Evolutionary conservation across 345 rosid genomes (phyloP).

Genomic region (Euclidium syriacum): DNA sequence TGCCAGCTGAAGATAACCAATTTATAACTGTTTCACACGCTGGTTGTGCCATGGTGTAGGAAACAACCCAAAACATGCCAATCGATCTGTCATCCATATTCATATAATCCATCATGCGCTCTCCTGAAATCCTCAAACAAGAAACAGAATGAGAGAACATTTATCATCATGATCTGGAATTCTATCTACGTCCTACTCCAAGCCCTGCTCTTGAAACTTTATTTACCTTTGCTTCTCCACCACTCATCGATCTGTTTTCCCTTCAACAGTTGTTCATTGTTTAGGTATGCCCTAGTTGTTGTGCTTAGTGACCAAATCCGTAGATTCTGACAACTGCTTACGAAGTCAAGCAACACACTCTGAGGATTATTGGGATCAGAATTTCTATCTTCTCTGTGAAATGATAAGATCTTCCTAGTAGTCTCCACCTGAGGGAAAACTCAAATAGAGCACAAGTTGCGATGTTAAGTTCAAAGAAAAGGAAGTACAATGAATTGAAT

Average conservation of each 20-base stretch:
- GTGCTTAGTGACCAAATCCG: constrained; percentile 92
- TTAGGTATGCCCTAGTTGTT: constrained; percentile 78
- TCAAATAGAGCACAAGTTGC: constrained; percentile 23
- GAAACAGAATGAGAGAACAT: constrained; percentile 15
- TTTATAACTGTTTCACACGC: constrained; percentile 76
- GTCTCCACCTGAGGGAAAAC: constrained; percentile 75
- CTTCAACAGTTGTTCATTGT: constrained; percentile 84
- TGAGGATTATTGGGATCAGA: constrained; percentile 91
- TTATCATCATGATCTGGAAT: not conserved
- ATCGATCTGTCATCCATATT: constrained; percentile 94
- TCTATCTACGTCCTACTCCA: not conserved
- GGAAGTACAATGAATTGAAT: not conserved
- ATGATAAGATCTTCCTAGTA: constrained; percentile 77
- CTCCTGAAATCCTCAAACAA: constrained; percentile 51
- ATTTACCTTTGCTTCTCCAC: constrained; percentile 95
- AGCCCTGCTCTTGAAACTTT: constrained; percentile 2
- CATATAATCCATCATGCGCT: constrained; percentile 88
- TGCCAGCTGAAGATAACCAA: constrained; percentile 85
- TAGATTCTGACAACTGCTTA: constrained; percentile 93
- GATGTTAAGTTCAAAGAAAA: constrained; percentile 13
- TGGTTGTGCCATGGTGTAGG: constrained; percentile 94
- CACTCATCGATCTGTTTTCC: constrained; percentile 99
- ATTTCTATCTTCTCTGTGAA: constrained; percentile 90
- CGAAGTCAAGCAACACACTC: constrained; percentile 91
- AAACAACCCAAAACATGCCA: constrained; percentile 99